phyloP scores from a whole-genome alignment of 164 flowering plant genomes.

The Magnolia sinica region DNA sequence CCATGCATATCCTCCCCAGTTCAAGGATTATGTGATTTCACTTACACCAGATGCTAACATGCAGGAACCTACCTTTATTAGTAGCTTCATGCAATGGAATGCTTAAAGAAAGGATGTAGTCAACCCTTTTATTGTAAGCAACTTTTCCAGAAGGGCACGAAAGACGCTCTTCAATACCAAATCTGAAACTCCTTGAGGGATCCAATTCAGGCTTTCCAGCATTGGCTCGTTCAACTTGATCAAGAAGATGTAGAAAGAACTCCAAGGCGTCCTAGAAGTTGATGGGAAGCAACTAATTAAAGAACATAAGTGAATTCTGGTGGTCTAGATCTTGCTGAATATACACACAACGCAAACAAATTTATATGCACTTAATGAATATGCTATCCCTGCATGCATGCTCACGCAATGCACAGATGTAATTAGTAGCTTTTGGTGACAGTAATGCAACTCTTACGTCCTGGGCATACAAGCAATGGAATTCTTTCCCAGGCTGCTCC shows the following conservation, averaged over 20 bases:
- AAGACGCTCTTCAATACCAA: conserved; percentile 90
- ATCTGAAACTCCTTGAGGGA: conserved; percentile 88
- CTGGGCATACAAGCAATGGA: background rate
- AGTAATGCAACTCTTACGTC: background rate
- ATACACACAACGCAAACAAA: no score
- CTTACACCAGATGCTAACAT: no score
- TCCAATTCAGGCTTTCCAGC: conserved; percentile 56
- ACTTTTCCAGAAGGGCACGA: conserved; percentile 91
- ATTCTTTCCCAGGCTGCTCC: background rate
- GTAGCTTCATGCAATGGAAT: conserved; percentile 86
- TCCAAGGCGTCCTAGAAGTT: conserved; percentile 80
- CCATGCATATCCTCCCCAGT: no score
- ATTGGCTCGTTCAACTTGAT: conserved; percentile 84
- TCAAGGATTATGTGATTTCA: no score
- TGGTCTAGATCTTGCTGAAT: no score
- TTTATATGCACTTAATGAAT: background rate
- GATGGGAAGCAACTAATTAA: background rate
- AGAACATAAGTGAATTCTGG: background rate
- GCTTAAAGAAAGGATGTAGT: conserved; percentile 77
- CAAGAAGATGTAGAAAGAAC: conserved; percentile 90
- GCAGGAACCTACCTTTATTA: conserved; percentile 59
- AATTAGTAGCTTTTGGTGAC: background rate
- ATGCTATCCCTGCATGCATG: background rate
- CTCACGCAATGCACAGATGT: background rate
- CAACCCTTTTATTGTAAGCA: conserved; percentile 81